Conservation (phyloP, 75 land plant genomes). For the Cupressus sempervirens region DNA sequence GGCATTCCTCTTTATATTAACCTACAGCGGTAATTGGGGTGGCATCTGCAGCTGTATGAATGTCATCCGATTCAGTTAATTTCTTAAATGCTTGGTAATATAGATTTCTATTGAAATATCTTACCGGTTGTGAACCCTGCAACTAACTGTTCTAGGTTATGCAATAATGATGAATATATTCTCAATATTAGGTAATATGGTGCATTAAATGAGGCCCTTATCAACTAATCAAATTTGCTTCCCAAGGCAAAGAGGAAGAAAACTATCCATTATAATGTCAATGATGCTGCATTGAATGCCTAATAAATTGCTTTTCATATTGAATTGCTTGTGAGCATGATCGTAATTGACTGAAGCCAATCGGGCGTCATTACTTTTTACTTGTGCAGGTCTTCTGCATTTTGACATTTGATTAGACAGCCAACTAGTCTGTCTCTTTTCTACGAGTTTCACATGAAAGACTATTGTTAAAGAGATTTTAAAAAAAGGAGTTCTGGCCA, state of each 20-base stretch:
- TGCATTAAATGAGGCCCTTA: not conserved
- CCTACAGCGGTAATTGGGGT: no score
- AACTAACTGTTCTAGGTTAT: not conserved
- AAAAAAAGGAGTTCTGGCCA: no score
- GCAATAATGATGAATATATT: not conserved
- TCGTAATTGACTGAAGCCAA: not conserved
- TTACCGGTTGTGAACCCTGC: not conserved
- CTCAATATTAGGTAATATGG: not conserved
- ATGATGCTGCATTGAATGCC: not conserved
- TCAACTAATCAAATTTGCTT: not conserved
- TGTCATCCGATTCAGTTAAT: not conserved
- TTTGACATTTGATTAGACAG: not conserved
- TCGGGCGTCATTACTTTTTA: not conserved
- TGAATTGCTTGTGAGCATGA: not conserved
- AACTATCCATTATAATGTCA: not conserved
- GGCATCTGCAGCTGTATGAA: no score
- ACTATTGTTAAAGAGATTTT: not conserved
- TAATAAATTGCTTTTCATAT: no score
- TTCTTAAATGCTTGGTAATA: not conserved
- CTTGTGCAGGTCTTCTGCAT: not conserved
- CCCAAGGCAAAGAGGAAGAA: not conserved
- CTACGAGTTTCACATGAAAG: not conserved
- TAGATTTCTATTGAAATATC: not conserved
- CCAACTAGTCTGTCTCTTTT: no score
- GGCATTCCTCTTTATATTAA: no score